These are phyloP conservation scores for Fusarium chlamydosporum DNA, from an alignment of 2,329 filamentous ascomycete genomes.

Conservation along the genomic window DNA sequence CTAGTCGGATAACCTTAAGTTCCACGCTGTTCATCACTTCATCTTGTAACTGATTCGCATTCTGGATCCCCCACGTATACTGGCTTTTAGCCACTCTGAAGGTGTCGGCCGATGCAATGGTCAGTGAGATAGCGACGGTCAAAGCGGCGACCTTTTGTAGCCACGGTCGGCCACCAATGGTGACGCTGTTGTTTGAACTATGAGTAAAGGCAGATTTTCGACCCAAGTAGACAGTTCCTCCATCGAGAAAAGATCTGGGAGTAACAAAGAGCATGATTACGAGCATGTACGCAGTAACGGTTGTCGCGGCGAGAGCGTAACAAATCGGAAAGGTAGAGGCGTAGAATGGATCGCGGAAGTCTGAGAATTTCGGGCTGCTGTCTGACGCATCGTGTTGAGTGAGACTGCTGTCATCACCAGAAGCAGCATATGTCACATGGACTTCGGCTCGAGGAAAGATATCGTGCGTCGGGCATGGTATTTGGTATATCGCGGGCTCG, in stretches of 20 bases:
- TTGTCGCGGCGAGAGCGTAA: conserved; percentile 92
- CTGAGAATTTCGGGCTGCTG: conserved; percentile 65
- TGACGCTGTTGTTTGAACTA: conserved; percentile 82
- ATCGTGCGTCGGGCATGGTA: conserved; percentile 51
- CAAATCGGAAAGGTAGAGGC: conserved; percentile 92
- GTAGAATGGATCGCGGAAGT: conserved; percentile 90
- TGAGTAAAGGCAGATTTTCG: conserved; percentile 89
- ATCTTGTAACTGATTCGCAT: conserved; percentile 80
- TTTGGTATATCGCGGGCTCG: conserved; percentile 68
- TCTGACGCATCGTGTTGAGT: conserved; percentile 50
- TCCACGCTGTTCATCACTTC: conserved; percentile 87
- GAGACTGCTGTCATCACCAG: conserved; percentile 55
- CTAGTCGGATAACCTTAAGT: conserved; percentile 89
- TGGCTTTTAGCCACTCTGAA: conserved; percentile 87
- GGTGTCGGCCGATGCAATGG: conserved; percentile 92
- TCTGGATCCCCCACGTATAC: conserved; percentile 83
- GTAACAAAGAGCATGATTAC: conserved; percentile 95
- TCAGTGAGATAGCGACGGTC: conserved; percentile 85
- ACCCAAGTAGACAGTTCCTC: conserved; percentile 84
- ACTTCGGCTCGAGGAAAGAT: conserved; percentile 42
- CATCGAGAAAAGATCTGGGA: conserved; percentile 92
- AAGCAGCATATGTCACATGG: conserved; percentile 58
- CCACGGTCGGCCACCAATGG: conserved; percentile 92
- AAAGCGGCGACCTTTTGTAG: conserved; percentile 86
- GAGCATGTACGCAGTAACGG: conserved; percentile 90